A percentile compares a stretch with the other conserved stretches of the same genome.
Conservation (phyloP, 352 stramenopile species). For the Globisporangium perplexum region DNA sequence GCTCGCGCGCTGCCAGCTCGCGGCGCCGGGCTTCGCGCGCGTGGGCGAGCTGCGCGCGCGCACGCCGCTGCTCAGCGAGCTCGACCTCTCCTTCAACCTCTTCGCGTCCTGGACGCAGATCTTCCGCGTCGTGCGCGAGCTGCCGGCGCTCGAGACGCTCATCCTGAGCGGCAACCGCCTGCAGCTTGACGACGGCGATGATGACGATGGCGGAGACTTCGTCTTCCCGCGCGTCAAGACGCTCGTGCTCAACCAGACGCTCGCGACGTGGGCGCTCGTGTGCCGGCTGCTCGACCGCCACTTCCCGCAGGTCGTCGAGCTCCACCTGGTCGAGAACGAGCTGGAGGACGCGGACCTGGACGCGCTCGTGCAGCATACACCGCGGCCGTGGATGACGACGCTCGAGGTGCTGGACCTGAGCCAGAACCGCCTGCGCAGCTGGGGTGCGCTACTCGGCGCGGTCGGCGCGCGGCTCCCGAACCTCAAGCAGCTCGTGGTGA, state of each 20-base stretch:
- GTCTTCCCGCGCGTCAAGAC: constrained; percentile 43
- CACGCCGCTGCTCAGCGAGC: constrained; percentile 52
- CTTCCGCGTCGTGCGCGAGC: constrained; percentile 35
- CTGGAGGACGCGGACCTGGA: constrained; percentile 38
- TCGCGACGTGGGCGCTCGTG: constrained; percentile 29
- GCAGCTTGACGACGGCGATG: constrained; percentile 13
- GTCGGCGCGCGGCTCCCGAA: constrained; percentile 29
- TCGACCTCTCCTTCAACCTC: constrained; percentile 76
- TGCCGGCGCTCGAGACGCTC: constrained; percentile 63
- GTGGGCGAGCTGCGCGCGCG: constrained; percentile 26
- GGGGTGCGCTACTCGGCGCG: constrained; percentile 31
- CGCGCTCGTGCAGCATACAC: constrained; percentile 2
- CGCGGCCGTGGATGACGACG: constrained; percentile 18
- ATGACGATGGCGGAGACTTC: neutral
- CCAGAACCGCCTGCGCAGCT: constrained; percentile 48
- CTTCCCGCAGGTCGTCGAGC: constrained; percentile 49
- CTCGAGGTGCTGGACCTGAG: constrained; percentile 61
- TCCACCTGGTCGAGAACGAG: constrained; percentile 57
- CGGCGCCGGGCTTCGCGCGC: constrained; percentile 19
- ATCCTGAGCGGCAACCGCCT: constrained; percentile 71
- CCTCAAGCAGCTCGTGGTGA: constrained; percentile 62
- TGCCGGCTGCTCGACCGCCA: constrained; percentile 33
- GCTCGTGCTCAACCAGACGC: constrained; percentile 69
- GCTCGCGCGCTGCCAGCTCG: constrained; percentile 53
- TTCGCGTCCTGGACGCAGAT: constrained; percentile 51